These are phyloP conservation scores for Zarea fungicola DNA, from an alignment of 2,329 filamentous ascomycete genomes.

Conservation along the genomic window DNA sequence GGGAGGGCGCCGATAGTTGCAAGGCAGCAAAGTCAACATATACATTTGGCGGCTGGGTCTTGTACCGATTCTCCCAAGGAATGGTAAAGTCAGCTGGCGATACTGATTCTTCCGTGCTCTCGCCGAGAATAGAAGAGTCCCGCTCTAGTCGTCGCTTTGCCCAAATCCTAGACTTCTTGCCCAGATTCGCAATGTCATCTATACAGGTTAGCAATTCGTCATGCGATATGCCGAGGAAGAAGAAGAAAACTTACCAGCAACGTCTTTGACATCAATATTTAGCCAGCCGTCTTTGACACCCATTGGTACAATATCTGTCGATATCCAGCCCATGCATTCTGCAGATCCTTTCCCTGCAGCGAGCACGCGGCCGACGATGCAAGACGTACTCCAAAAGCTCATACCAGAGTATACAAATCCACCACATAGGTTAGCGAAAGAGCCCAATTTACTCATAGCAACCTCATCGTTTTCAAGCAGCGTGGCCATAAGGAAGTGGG, in stretches of 20 bases:
- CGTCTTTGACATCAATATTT: conserved; percentile 50
- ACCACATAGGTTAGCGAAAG: conserved; percentile 57
- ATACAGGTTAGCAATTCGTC: not conserved
- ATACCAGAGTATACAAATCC: conserved; percentile 59
- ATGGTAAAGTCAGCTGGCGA: conserved; percentile 59
- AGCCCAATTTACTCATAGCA: conserved; percentile 53
- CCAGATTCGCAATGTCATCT: conserved; percentile 46
- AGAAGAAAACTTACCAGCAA: conserved; percentile 37
- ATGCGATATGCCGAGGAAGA: not conserved
- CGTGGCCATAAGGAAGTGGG: conserved; percentile 61
- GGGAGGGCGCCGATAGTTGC: conserved; percentile 40
- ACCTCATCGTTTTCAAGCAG: conserved; percentile 59
- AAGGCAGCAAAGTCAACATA: conserved; percentile 46
- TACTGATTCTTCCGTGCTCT: conserved; percentile 48
- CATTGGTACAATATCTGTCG: conserved; percentile 51
- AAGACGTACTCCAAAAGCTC: conserved; percentile 66
- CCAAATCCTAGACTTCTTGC: conserved; percentile 56
- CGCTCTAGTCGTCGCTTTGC: conserved; percentile 54
- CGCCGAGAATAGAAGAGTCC: conserved; percentile 56
- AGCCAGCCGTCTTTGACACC: conserved; percentile 53
- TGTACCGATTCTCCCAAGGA: conserved; percentile 51
- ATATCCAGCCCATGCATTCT: conserved; percentile 66
- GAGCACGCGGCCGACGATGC: conserved; percentile 59
- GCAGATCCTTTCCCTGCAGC: conserved; percentile 56
- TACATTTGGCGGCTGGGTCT: conserved; percentile 41